A percentile compares a stretch with the other conserved stretches of the same genome.
phyloP scores from a whole-genome alignment of 495 filamentous ascomycete species.

The Penicillium verhagenii region DNA sequence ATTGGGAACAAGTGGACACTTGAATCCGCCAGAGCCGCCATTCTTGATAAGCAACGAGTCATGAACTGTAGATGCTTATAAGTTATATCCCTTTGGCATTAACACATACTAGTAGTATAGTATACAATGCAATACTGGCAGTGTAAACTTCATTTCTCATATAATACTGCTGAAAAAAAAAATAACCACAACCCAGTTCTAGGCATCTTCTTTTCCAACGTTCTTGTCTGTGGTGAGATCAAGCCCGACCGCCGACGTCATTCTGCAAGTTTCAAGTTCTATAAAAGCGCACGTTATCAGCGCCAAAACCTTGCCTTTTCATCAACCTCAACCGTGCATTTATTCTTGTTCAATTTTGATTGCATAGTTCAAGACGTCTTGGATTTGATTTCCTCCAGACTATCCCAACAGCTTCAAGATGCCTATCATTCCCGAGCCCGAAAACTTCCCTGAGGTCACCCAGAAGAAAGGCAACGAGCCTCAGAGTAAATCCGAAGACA shows the following conservation, averaged over 20 bases:
- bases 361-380: background rate
- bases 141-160: no score
- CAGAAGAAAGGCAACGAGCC: slow-evolving; percentile 25
- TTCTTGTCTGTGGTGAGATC: background rate
- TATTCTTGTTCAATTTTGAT: background rate
- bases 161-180: no score
- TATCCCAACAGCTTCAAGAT: slow-evolving; percentile 12
- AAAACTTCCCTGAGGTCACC: slow-evolving; percentile 21
- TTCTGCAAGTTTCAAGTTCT: slow-evolving; percentile 16
- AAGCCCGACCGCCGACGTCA: slow-evolving; percentile 25
- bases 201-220: slow-evolving; percentile 2
- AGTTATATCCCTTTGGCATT: no score
- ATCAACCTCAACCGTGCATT: background rate
- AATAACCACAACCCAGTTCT: background rate
- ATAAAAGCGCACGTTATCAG: slow-evolving; percentile 8
- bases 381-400: background rate
- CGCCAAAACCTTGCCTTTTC: background rate
- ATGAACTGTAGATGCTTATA: no score
- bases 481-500: slow-evolving; percentile 20
- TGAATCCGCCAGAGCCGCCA: no score
- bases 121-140: no score
- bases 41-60: no score
- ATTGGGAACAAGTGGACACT: background rate
- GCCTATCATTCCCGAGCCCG: slow-evolving; percentile 38
- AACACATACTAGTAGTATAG: no score